Conservation (phyloP, 148 eudicot species). For the Spergularia bocconei region DNA sequence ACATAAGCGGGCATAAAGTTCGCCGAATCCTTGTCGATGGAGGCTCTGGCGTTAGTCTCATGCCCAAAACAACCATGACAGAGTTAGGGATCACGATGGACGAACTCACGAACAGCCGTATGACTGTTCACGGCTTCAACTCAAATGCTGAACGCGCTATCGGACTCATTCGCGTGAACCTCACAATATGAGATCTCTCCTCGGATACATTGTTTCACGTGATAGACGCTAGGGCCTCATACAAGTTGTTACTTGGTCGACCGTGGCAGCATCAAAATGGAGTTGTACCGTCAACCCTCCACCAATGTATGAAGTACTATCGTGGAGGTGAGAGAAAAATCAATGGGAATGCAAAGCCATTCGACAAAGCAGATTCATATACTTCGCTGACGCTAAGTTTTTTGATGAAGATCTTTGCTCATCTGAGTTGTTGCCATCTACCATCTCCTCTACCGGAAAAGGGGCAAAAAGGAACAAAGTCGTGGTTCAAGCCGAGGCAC, state of each 20-base stretch:
- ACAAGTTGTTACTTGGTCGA: neutral
- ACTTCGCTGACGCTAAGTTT: neutral
- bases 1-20: neutral
- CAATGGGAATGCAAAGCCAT: neutral
- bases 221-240: neutral
- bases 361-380: neutral
- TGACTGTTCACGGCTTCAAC: neutral
- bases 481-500: no score
- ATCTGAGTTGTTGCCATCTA: no score
- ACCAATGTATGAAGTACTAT: constrained; percentile 6
- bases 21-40: neutral
- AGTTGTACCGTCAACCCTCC: neutral
- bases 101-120: neutral
- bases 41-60: neutral
- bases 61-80: constrained; percentile 13
- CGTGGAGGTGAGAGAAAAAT: neutral
- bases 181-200: neutral
- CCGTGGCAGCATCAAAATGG: neutral
- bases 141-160: neutral
- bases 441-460: neutral
- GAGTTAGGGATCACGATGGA: constrained; percentile 2
- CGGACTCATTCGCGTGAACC: neutral
- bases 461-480: no score
- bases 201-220: neutral
- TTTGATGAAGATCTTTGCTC: no score